Evolutionary conservation across 2,329 filamentous ascomycete species (phyloP), one percentile per base, ranked within the genome.

Genomic region (Scleromitrula shiraiana): DNA sequence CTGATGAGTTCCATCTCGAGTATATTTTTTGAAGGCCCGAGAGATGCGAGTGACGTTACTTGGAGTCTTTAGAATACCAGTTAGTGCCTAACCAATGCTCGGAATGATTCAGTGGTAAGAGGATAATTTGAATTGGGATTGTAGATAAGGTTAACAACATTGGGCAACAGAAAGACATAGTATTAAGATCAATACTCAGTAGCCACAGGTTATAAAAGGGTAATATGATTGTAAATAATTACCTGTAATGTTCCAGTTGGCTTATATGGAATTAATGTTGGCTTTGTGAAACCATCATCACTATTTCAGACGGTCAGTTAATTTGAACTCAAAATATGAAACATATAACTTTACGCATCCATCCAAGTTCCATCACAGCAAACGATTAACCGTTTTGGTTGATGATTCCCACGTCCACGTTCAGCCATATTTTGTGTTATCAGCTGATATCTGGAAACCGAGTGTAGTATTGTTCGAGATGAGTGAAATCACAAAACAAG

Each of bases 31-130:
- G 56, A 82, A 73, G 47, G 75, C 76, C 32, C 77, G 72, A 10
- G 75, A 74, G 46, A 82, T 75, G 19, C 77, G 74, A 14, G 77
- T 80, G 35, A 82, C 76, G 52, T 82, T 82, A 20, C 59, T 74
- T 56, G 82, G 75, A 49, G 75, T 74, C 33, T 78, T 73, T 4
- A 76, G 74, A 46, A 5, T 7, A 10, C 19, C 10, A 37, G 15
- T n/a, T 20, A 37, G n/a, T 37, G 19, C 19, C 10, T 8, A 37
- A 4, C 10, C 19, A 9, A 10, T 37, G 30, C 30, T 33, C 17
- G 30, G 17, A 14, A 33, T 17, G 30, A 33, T 6, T 15, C 12
- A n/a, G n/a, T n/a, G n/a, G n/a, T n/a, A n/a, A n/a, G n/a, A n/a
- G n/a, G n/a, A n/a, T n/a, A n/a, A n/a, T n/a, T n/a, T n/a, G n/a